Conservation (phyloP, 805 yeast genomes). For the Candida mattraensis region DNA sequence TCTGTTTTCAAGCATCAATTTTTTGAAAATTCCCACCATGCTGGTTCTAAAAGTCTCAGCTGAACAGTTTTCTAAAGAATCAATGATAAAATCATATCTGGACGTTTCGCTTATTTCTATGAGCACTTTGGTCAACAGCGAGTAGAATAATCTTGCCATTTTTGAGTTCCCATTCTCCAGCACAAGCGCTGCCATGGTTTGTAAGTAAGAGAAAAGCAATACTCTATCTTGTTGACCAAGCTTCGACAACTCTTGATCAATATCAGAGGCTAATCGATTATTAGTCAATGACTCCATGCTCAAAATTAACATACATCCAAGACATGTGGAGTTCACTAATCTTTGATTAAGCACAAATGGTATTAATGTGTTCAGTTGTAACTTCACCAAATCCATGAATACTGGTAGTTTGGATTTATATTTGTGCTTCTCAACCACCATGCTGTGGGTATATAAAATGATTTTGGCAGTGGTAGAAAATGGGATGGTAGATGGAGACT, state of each 20-base stretch:
- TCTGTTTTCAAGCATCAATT: slow-evolving; percentile 47
- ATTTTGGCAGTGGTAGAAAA: slow-evolving; percentile 36
- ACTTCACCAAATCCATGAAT: slow-evolving; percentile 36
- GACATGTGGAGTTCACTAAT: slow-evolving; percentile 16
- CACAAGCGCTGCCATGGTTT: slow-evolving; percentile 23
- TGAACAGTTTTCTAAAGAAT: slow-evolving; percentile 59
- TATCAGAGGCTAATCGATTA: too few species aligned
- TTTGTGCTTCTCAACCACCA: slow-evolving; percentile 17
- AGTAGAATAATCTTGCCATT: slow-evolving; percentile 42
- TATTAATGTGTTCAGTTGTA: slow-evolving; percentile 41
- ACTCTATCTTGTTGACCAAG: slow-evolving; percentile 3
- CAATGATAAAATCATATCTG: slow-evolving; percentile 59
- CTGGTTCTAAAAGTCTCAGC: slow-evolving; percentile 64
- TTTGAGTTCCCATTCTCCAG: slow-evolving; percentile 18
- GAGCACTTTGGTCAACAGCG: slow-evolving; percentile 64
- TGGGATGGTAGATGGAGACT: slow-evolving; percentile 16
- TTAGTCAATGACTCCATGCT: slow-evolving; percentile 18
- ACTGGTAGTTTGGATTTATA: slow-evolving; percentile 8
- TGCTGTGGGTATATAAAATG: slow-evolving; percentile 26
- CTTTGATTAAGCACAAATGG: slow-evolving; percentile 35
- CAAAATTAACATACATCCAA: slow-evolving; percentile 23
- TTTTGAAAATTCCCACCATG: slow-evolving; percentile 67
- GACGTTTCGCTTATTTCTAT: slow-evolving; percentile 55
- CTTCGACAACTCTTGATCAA: slow-evolving; percentile 9
- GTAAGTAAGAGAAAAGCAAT: slow-evolving; percentile 25